A percentile compares a stretch with the other conserved stretches of the same genome.
These are phyloP conservation scores for Geotrichum fermentans DNA, from an alignment of 1,139 yeast genomes.

Conservation along the genomic window DNA sequence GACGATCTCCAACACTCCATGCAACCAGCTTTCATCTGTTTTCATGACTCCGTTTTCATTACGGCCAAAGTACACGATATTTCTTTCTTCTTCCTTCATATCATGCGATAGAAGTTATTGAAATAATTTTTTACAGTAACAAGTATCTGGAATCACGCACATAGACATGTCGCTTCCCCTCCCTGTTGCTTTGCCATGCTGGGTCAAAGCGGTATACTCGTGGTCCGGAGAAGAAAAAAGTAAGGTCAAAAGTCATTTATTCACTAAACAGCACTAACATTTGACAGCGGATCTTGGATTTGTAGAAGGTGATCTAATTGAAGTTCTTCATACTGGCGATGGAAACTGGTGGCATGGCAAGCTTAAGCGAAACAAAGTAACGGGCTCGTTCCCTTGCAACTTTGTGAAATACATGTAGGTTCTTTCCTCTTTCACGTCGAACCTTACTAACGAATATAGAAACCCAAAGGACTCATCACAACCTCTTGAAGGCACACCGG, in stretches of 20 bases:
- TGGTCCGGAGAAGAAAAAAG: constrained; percentile 80
- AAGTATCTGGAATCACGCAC: not conserved
- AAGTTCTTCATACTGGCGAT: constrained; percentile 73
- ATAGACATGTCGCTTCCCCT: constrained; percentile 17
- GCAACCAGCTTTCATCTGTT: too few relatives aligned
- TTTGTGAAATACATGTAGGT: constrained; percentile 53
- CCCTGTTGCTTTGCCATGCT: constrained; percentile 48
- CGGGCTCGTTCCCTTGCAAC: constrained; percentile 83
- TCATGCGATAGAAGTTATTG: too few relatives aligned
- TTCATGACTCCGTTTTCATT: too few relatives aligned
- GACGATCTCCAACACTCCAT: too few relatives aligned
- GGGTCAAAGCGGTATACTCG: constrained; percentile 70
- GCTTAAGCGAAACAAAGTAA: constrained; percentile 70
- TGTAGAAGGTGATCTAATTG: constrained; percentile 86
- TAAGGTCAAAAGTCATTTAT: too few relatives aligned
- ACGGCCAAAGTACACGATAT: too few relatives aligned
- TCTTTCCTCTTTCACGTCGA: not conserved
- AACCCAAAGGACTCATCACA: constrained; percentile 15
- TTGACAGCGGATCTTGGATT: constrained; percentile 76
- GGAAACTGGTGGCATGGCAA: constrained; percentile 93
- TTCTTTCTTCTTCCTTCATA: too few relatives aligned
- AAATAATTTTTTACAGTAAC: too few relatives aligned
- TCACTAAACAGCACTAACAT: not conserved
- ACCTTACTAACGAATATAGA: too few relatives aligned
- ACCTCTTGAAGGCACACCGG: not conserved